Percentiles rank a stretch among this genome's conserved stretches.
Evolutionary conservation across 768 basidiomycete genomes (phyloP).

Genomic region (Lepiota venenata): DNA sequence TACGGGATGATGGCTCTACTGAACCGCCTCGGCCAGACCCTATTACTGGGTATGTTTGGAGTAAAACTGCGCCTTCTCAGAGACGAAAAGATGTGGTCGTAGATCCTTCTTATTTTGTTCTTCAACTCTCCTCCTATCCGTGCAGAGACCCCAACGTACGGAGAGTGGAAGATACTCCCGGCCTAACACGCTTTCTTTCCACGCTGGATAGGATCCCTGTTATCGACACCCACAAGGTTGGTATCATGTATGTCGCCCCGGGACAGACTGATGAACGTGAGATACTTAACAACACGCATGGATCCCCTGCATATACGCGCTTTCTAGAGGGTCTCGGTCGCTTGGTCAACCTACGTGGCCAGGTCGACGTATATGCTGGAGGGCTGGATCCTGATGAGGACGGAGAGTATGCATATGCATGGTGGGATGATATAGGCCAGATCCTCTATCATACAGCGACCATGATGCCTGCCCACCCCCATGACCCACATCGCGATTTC

Average conservation of each 20-base stretch:
- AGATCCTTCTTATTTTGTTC: constrained; percentile 80
- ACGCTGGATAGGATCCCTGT: constrained; percentile 81
- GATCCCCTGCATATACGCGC: constrained; percentile 91
- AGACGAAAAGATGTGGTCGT: constrained; percentile 81
- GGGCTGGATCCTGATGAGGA: constrained; percentile 89
- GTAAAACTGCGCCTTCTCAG: constrained; percentile 81
- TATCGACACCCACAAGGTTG: constrained; percentile 96
- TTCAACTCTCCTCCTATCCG: constrained; percentile 77
- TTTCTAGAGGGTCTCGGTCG: constrained; percentile 90
- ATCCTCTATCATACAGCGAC: constrained; percentile 95
- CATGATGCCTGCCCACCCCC: constrained; percentile 82
- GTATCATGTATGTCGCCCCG: constrained; percentile 92
- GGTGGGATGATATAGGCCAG: constrained; percentile 98
- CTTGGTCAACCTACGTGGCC: constrained; percentile 84
- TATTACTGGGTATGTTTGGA: constrained; percentile 88
- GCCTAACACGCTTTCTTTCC: constrained; percentile 3
- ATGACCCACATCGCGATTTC: constrained; percentile 69
- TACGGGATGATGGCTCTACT: constrained; percentile 15
- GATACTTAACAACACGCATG: constrained; percentile 86
- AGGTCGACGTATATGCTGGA: constrained; percentile 90
- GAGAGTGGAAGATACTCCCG: constrained; percentile 44
- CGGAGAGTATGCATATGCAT: constrained; percentile 96
- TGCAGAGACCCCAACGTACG: constrained; percentile 40
- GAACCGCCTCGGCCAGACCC: constrained; percentile 55
- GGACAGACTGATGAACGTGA: constrained; percentile 83